phyloP scores from a whole-genome alignment of 805 yeast species.

The Zygoascus biomembranicola region DNA sequence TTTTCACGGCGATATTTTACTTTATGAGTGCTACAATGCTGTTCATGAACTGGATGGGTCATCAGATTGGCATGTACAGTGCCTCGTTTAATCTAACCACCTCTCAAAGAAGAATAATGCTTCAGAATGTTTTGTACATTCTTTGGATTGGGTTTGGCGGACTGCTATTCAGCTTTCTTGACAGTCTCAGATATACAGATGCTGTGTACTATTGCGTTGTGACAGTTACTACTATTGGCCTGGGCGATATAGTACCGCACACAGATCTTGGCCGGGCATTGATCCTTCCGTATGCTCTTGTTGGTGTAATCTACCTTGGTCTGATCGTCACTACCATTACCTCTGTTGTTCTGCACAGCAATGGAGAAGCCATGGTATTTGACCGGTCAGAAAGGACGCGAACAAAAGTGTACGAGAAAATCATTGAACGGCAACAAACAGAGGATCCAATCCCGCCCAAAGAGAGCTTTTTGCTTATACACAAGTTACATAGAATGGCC shows the following conservation, averaged over 20 bases:
- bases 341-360: slow-evolving; percentile 51
- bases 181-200: slow-evolving; percentile 49
- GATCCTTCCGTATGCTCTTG: slow-evolving; percentile 52
- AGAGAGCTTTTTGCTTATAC: slow-evolving; percentile 50
- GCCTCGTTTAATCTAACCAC: slow-evolving; percentile 59
- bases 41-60: slow-evolving; percentile 55
- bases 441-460: slow-evolving; percentile 16
- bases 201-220: slow-evolving; percentile 67
- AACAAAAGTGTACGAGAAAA: slow-evolving; percentile 24
- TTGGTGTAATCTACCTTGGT: slow-evolving; percentile 69
- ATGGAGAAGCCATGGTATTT: slow-evolving; percentile 58
- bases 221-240: slow-evolving; percentile 69
- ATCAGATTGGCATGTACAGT: slow-evolving; percentile 49
- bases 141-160: slow-evolving; percentile 70
- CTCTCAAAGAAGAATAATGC: slow-evolving; percentile 66
- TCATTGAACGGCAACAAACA: slow-evolving; percentile 1
- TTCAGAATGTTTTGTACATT: slow-evolving; percentile 55
- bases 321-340: slow-evolving; percentile 64
- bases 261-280: slow-evolving; percentile 48
- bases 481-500: slow-evolving; percentile 35
- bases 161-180: slow-evolving; percentile 41
- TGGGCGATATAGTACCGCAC: slow-evolving; percentile 62
- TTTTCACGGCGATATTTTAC: slow-evolving; percentile 56
- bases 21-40: slow-evolving; percentile 47
- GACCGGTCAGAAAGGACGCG: slow-evolving; percentile 52